Evolutionary conservation across 2,329 filamentous ascomycete genomes (phyloP).

Genomic region (Chaetomium globosum): DNA sequence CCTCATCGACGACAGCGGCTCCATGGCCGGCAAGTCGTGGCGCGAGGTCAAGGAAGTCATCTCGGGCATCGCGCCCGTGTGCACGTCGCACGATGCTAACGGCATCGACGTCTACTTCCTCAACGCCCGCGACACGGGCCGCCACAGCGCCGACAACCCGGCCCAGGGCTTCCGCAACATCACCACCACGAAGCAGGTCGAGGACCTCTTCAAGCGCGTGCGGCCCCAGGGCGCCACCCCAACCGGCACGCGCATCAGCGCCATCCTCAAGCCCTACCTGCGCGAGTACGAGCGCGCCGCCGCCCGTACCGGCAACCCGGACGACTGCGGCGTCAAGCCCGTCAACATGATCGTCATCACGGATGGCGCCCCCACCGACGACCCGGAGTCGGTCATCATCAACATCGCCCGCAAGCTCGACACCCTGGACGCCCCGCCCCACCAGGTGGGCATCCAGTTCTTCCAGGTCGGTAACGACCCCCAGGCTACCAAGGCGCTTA

Average conservation of each 20-base stretch:
- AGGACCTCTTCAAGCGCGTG: constrained; percentile 70
- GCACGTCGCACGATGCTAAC: constrained; percentile 75
- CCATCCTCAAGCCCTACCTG: constrained; percentile 75
- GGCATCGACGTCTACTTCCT: constrained; percentile 92
- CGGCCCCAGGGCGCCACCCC: constrained; percentile 69
- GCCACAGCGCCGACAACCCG: constrained; percentile 41
- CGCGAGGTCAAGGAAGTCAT: constrained; percentile 71
- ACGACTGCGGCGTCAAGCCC: constrained; percentile 44
- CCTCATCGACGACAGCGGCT: constrained; percentile 87
- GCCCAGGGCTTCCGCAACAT: constrained; percentile 67
- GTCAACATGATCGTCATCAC: constrained; percentile 92
- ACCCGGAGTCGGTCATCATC: constrained; percentile 72
- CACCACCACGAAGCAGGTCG: constrained; percentile 58
- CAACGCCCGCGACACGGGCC: constrained; percentile 57
- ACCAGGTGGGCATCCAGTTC: constrained; percentile 92
- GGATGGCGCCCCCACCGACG: constrained; percentile 80
- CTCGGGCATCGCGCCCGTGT: constrained; percentile 75
- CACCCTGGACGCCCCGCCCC: constrained; percentile 66
- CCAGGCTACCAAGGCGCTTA: constrained; percentile 65
- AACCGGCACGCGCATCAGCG: constrained; percentile 70
- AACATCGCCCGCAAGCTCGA: constrained; percentile 71
- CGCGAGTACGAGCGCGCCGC: constrained; percentile 51
- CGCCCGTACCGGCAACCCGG: constrained; percentile 42
- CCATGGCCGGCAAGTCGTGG: constrained; percentile 81
- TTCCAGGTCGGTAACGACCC: constrained; percentile 85